phyloP scores from a whole-genome alignment of 495 filamentous ascomycete genomes.

The Aspergillus funiculosus region DNA sequence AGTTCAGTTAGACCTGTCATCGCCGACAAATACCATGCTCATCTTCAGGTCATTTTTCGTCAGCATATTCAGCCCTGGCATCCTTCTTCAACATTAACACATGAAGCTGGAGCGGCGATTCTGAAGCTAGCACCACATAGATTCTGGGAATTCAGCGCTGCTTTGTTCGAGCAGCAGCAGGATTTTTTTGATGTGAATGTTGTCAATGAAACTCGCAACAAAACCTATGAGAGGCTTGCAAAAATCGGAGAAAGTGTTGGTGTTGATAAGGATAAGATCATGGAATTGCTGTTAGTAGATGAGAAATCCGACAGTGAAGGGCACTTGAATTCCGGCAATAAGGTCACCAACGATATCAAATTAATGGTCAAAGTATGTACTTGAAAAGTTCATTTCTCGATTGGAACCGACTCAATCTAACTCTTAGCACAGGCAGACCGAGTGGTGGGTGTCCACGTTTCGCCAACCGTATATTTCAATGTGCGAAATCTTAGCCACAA shows the following conservation, averaged over 20 bases:
- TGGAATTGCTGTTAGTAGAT: slow-evolving; percentile 56
- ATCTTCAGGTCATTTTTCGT: slow-evolving; percentile 70
- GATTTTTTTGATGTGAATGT: slow-evolving; percentile 78
- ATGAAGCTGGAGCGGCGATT: slow-evolving; percentile 82
- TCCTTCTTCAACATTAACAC: slow-evolving; percentile 76
- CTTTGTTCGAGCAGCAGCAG: slow-evolving; percentile 63
- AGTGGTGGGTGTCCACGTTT: slow-evolving; percentile 76
- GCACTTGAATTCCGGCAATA: slow-evolving; percentile 68
- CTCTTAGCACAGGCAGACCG: slow-evolving; percentile 48
- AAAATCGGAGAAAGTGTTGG: slow-evolving; percentile 61
- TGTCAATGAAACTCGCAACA: slow-evolving; percentile 74
- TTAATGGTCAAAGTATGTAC: slow-evolving; percentile 63
- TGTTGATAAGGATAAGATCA: slow-evolving; percentile 59
- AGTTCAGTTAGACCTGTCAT: slow-evolving; percentile 51
- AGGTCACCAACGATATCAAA: slow-evolving; percentile 76
- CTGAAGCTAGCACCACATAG: slow-evolving; percentile 57
- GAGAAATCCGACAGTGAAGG: slow-evolving; percentile 59
- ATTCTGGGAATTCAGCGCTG: slow-evolving; percentile 73
- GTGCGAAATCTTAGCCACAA: slow-evolving; percentile 26
- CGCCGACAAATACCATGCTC: slow-evolving; percentile 49
- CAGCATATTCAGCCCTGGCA: slow-evolving; percentile 97
- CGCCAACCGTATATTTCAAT: slow-evolving; percentile 83
- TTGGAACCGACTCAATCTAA: slow-evolving; percentile 15
- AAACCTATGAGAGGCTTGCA: slow-evolving; percentile 74
- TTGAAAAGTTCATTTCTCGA: slow-evolving; percentile 1